phyloP scores from a whole-genome alignment of 306 rosid species.

The Trifolium repens region DNA sequence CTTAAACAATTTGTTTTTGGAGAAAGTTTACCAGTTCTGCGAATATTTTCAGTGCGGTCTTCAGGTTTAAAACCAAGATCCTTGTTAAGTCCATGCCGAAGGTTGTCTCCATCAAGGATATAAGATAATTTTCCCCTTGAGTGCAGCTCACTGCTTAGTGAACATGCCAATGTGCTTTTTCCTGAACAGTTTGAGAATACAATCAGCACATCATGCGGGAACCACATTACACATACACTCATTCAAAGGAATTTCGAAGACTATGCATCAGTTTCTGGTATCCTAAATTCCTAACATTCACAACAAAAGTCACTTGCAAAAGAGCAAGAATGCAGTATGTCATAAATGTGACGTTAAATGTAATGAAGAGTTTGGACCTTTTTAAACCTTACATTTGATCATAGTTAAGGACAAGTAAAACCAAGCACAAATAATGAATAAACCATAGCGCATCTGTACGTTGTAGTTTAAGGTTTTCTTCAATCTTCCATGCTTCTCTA shows the following conservation, averaged over 20 bases:
- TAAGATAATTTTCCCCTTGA: constrained; percentile 72
- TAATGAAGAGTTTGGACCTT: neutral
- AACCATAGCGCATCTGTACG: neutral
- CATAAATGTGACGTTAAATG: constrained; percentile 29
- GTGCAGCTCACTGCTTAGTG: constrained; percentile 68
- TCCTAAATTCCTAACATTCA: constrained; percentile 7
- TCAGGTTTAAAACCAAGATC: constrained; percentile 76
- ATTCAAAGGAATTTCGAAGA: constrained; percentile 16
- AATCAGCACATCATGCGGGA: constrained; percentile 19
- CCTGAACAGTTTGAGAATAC: constrained; percentile 54
- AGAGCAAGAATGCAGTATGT: constrained; percentile 8
- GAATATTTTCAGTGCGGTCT: constrained; percentile 83
- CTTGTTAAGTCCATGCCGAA: constrained; percentile 84
- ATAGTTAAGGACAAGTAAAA: no score
- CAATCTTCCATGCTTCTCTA: neutral
- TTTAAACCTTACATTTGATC: neutral
- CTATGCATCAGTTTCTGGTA: neutral
- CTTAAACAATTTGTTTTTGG: constrained; percentile 16
- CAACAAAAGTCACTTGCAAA: neutral
- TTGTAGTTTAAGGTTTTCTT: neutral
- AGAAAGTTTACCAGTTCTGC: constrained; percentile 75
- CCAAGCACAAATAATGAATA: neutral
- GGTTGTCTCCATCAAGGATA: constrained; percentile 89
- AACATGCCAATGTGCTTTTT: constrained; percentile 86
- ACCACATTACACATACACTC: constrained; percentile 8